These are phyloP conservation scores for Bauhinia variegata DNA, from an alignment of 306 rosid genomes.

Conservation along the genomic window DNA sequence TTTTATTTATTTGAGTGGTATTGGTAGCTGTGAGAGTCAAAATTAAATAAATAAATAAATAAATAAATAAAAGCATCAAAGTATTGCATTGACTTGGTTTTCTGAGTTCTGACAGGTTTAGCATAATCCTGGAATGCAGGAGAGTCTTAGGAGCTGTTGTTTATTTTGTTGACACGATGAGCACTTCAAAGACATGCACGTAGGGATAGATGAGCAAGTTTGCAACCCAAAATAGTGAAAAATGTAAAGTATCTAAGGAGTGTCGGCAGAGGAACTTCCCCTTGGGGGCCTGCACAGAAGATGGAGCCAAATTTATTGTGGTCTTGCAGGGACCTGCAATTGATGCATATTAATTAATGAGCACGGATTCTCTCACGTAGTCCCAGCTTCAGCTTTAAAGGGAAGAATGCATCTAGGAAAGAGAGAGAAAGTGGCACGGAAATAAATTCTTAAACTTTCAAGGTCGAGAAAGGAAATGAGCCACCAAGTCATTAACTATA, in stretches of 20 bases:
- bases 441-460: too few relatives aligned
- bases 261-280: constrained; percentile 65
- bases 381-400: too few relatives aligned
- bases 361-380: too few relatives aligned
- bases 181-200: constrained; percentile 35
- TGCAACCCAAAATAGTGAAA: constrained; percentile 6
- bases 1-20: constrained; percentile 13
- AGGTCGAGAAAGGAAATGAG: too few relatives aligned
- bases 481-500: too few relatives aligned
- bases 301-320: constrained; percentile 41
- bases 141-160: constrained; percentile 32
- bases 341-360: constrained; percentile 36
- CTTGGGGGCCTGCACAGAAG: constrained; percentile 22
- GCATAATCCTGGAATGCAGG: constrained; percentile 29
- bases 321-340: constrained; percentile 21
- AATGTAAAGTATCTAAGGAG: constrained; percentile 2
- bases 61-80: too few relatives aligned
- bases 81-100: constrained; percentile 37
- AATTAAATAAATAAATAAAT: too few relatives aligned
- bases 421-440: too few relatives aligned
- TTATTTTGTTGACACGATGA: constrained; percentile 35
- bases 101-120: constrained; percentile 8
- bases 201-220: not conserved
- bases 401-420: too few relatives aligned
- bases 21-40: not conserved